These are phyloP conservation scores for Parsonsia alboflavescens DNA, from an alignment of 257 asterid genomes.

Conservation along the genomic window DNA sequence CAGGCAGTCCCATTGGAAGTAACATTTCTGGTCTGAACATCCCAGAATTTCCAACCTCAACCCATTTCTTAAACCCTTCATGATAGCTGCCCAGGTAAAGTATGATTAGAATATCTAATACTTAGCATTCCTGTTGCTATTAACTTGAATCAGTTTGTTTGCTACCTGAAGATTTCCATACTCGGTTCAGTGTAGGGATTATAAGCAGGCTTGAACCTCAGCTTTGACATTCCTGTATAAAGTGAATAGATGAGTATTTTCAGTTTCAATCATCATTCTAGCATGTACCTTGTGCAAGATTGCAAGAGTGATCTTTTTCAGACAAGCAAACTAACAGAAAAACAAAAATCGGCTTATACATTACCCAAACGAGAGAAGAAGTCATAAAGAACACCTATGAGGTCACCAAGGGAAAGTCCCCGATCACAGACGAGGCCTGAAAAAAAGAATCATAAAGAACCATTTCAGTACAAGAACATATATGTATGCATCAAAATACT, in stretches of 20 bases:
- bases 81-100: slow-evolving; percentile 55
- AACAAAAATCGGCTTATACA: neutral
- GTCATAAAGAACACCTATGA: slow-evolving; percentile 83
- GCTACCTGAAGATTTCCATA: slow-evolving; percentile 98
- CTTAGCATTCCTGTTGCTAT: neutral
- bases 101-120: neutral
- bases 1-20: slow-evolving; percentile 95
- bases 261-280: neutral
- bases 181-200: slow-evolving; percentile 98
- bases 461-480: neutral
- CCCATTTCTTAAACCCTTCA: slow-evolving; percentile 93
- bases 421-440: slow-evolving; percentile 89
- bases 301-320: neutral
- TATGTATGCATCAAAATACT: neutral
- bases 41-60: slow-evolving; percentile 96
- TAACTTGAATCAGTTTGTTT: neutral
- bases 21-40: slow-evolving; percentile 99
- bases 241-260: neutral
- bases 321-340: neutral
- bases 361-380: slow-evolving; percentile 91
- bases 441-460: slow-evolving; percentile 11
- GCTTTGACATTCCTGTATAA: slow-evolving; percentile 82
- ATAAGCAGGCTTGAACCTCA: slow-evolving; percentile 92
- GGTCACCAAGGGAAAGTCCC: slow-evolving; percentile 90
- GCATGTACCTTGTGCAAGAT: neutral